A percentile compares a stretch with the other conserved stretches of the same genome.
Evolutionary conservation across 139 green algal species (phyloP).

Genomic region (Volvox reticuliferus): DNA sequence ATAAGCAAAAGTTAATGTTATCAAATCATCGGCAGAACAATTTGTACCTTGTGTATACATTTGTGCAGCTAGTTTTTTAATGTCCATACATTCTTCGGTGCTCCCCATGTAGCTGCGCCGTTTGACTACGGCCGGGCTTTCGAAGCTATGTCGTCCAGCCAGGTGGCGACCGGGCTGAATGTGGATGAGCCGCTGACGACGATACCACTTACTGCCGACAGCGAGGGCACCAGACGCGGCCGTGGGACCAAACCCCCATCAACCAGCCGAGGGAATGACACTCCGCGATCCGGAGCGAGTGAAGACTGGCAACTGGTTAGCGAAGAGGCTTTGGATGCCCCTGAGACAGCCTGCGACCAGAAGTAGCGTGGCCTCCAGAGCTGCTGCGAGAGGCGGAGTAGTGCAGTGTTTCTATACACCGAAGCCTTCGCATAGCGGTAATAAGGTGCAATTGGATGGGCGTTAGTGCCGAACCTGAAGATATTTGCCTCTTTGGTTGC

Average conservation of each 20-base stretch:
- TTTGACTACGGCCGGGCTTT: slow-evolving; percentile 40
- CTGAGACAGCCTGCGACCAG: too few relatives aligned
- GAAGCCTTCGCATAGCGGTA: too few relatives aligned
- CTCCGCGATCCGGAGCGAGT: neutral
- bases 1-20: too few relatives aligned
- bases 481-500: too few relatives aligned
- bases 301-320: slow-evolving; percentile 39
- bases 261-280: neutral
- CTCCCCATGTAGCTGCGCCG: neutral
- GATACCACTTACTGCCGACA: slow-evolving; percentile 14
- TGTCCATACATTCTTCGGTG: neutral
- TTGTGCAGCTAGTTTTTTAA: too few relatives aligned
- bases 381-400: too few relatives aligned
- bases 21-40: too few relatives aligned
- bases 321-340: neutral
- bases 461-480: too few relatives aligned
- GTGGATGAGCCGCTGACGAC: slow-evolving; percentile 12
- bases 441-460: too few relatives aligned
- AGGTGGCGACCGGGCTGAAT: neutral
- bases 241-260: neutral
- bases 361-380: too few relatives aligned
- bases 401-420: too few relatives aligned
- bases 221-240: neutral
- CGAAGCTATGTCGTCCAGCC: slow-evolving; percentile 21
- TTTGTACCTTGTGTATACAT: too few relatives aligned